Percentiles rank a stretch among this genome's conserved stretches.
phyloP scores from a whole-genome alignment of 148 eudicot species.

The Cornus florida region DNA sequence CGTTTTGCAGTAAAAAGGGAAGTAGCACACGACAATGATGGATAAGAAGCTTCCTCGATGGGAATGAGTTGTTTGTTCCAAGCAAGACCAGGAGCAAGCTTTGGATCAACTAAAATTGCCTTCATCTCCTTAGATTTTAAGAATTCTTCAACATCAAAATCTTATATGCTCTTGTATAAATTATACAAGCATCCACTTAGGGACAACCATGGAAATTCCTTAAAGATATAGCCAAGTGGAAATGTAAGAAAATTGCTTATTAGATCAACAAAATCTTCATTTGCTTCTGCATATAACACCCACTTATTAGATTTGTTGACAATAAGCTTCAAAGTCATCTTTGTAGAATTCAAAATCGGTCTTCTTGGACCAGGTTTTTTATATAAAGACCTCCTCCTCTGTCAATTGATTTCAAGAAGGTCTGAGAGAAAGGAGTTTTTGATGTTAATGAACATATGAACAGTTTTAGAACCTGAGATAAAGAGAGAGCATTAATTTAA shows the following conservation, averaged over 20 bases:
- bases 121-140: not conserved
- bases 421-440: not conserved
- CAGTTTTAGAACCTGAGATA: not conserved
- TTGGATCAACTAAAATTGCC: conserved; percentile 1
- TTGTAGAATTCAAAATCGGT: no score
- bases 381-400: no score
- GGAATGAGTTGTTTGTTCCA: not conserved
- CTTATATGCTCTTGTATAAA: not conserved
- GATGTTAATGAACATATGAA: not conserved
- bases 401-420: not conserved
- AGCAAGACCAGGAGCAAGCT: conserved; percentile 12
- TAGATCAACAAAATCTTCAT: conserved; percentile 1
- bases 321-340: not conserved
- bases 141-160: not conserved
- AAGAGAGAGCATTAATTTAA: no score
- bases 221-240: conserved; percentile 8
- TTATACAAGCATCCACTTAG: not conserved
- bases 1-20: no score
- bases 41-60: not conserved
- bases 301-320: not conserved
- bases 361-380: not conserved
- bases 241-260: conserved; percentile 6
- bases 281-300: conserved; percentile 6
- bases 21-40: not conserved
- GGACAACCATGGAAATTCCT: not conserved